Base-by-base conservation (phyloP, 192 early-diverging fungal species). In the Backusella circina region DNA sequence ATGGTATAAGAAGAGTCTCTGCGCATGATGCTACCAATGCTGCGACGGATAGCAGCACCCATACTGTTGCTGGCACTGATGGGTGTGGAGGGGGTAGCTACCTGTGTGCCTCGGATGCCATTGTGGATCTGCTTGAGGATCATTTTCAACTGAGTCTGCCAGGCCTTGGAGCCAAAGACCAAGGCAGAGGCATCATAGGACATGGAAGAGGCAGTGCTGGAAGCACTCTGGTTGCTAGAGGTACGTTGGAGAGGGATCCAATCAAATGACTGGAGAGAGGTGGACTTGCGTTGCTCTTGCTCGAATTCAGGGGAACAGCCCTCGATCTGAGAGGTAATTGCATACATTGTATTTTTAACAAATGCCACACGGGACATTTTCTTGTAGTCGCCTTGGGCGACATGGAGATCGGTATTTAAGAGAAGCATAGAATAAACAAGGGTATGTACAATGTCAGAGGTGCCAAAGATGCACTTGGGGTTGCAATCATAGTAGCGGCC, bases 371-470 rank as follows among this genome's bases (percentile, higher is more conserved):
- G 84, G 4, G 90, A 89, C 93, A 97, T 96, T 51, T 91, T 91
- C 35, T 89, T 89, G 44, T 76, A 87, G 1, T 80, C 79, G 18
- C 84, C 86, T 72, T 93, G 90, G 21, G 94, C 95, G 72, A 95
- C 87, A 74, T 97, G 94, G 68, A 97, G 82, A 78, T 98, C 97
- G 3, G 97, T 98, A 80, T 97, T 97, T 12, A 98, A 86, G 69
- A 98, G 77, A 72, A 98, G 79, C 7, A 95, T 74, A 26, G 95
- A 96, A 79, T 95, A 96, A 0, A 92, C 85, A 65, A 96, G 89
- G 10, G 93, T 93, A 71, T 98, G 92, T 1, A 95, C 92, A 21
- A 95, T 88, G 79, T 97, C 95, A 78, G 80, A 33, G 32, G 38
- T 78, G 16, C 85, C 87, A 30, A 82, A 84, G 5, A 87, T 67